Evolutionary conservation across 169 alveolate genomes (phyloP).

Genomic region (Cryptosporidium sp.): DNA sequence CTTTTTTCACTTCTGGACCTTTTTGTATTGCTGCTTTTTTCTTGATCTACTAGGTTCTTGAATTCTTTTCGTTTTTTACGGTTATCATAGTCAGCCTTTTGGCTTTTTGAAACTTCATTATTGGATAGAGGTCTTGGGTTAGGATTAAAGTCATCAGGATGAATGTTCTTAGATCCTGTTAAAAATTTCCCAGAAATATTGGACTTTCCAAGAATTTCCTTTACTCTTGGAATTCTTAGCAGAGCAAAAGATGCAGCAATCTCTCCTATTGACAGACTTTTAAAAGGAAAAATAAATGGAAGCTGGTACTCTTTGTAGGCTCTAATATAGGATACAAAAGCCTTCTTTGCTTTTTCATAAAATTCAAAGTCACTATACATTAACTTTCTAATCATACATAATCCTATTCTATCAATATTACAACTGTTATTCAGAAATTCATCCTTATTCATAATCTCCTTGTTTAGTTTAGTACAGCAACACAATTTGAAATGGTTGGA

Average conservation of each 20-base stretch:
- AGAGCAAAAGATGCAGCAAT: slow-evolving; percentile 90
- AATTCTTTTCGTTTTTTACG: slow-evolving; percentile 78
- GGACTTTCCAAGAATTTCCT: slow-evolving; percentile 90
- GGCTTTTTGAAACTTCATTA: slow-evolving; percentile 79
- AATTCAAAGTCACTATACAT: slow-evolving; percentile 86
- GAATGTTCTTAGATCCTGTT: slow-evolving; percentile 77
- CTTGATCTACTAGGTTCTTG: slow-evolving; percentile 53
- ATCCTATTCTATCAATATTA: slow-evolving; percentile 23
- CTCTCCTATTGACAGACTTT: slow-evolving; percentile 88
- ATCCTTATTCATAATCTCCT: slow-evolving; percentile 52
- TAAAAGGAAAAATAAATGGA: slow-evolving; percentile 86
- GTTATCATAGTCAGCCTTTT: slow-evolving; percentile 49
- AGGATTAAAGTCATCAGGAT: slow-evolving; percentile 78
- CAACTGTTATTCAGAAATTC: slow-evolving; percentile 11
- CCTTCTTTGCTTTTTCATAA: slow-evolving; percentile 89
- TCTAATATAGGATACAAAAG: slow-evolving; percentile 92
- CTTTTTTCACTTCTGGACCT: slow-evolving; percentile 84
- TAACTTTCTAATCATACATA: slow-evolving; percentile 66
- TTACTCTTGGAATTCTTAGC: slow-evolving; percentile 92
- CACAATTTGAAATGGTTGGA: slow-evolving; percentile 5
- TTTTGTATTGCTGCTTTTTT: slow-evolving; percentile 46
- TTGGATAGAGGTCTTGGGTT: slow-evolving; percentile 76
- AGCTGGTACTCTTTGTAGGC: slow-evolving; percentile 92
- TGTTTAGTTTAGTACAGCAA: slow-evolving; percentile 21
- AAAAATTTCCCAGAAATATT: slow-evolving; percentile 80